Evolutionary conservation across 345 rosid species (phyloP), one percentile per base, ranked within the genome.

Genomic region (Garcia nutans): DNA sequence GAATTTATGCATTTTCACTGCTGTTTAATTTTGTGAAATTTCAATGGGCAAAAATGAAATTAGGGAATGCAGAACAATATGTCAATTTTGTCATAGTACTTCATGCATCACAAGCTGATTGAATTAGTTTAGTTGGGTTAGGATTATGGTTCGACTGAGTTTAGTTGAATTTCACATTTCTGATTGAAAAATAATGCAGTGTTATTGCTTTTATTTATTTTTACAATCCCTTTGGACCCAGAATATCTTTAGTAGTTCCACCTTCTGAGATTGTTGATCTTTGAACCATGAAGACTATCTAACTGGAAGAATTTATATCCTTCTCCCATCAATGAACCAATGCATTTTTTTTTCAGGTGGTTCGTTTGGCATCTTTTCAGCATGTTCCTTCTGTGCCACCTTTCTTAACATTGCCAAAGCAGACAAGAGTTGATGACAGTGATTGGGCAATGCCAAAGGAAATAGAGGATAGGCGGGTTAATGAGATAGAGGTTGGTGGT

Each of bases 401-500:
- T 73, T 95, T 91, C 88, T 84, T 95, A 64, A 86, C 93, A 13
- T 75, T 91, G 81, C 94, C 98, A 0, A 93, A 84, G 77, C 99
- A 90, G 82, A 80, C 93, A 54, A 93, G 84, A 87, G 87, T 83
- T 76, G 98, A 91, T 85, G 93, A 86, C 11, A 92, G 89, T 81
- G 97, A 95, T 76, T 67, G 84, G 70, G 68, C 80, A 45, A 70
- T 85, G 81, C 84, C 81, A 57, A 88, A 73, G 77, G 90, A 90
- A 77, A 63, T 84, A 28, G 98, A 93, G 74, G 97, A 95, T 71
- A 89, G 90, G 84, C 88, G 86, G 85, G 78, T 75, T 82, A 89
- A 74, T 84, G 99, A 95, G 86, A 85, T 93, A 80, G 99, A 98
- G 86, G 99, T 95, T 72, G 99, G 98, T 83, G 99, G 99, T 74